Evolutionary conservation across 345 rosid genomes (phyloP).

Genomic region (Adansonia digitata): DNA sequence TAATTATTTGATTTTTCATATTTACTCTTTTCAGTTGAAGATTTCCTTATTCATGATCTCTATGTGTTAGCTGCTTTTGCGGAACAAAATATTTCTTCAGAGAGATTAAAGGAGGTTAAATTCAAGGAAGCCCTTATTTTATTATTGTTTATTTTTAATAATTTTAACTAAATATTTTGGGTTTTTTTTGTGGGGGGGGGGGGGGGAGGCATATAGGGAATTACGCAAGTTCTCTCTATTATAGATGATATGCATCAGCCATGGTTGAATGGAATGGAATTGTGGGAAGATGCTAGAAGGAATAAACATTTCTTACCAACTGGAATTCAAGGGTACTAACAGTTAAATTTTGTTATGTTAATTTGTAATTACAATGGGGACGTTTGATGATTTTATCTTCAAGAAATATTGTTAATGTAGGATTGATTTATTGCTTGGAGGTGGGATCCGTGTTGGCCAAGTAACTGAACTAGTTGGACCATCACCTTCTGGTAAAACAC

Average conservation of each 20-base stretch:
- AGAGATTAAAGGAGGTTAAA: slow-evolving; percentile 37
- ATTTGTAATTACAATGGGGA: not conserved
- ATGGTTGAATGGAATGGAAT: slow-evolving; percentile 50
- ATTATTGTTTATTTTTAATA: not conserved
- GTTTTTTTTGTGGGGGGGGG: not conserved
- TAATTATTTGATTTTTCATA: not conserved
- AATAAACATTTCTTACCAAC: slow-evolving; percentile 40
- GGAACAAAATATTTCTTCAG: slow-evolving; percentile 22
- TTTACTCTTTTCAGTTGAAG: slow-evolving; percentile 31
- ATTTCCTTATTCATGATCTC: slow-evolving; percentile 43
- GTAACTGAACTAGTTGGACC: slow-evolving; percentile 82
- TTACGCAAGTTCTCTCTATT: slow-evolving; percentile 37
- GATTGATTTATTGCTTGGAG: slow-evolving; percentile 59
- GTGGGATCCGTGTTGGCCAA: slow-evolving; percentile 64
- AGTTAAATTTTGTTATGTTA: not conserved
- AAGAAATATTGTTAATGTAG: slow-evolving; percentile 26
- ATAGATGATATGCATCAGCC: slow-evolving; percentile 43
- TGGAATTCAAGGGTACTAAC: slow-evolving; percentile 53
- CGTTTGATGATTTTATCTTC: not conserved
- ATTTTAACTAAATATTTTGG: not conserved
- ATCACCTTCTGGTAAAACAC: slow-evolving; percentile 89
- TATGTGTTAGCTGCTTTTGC: slow-evolving; percentile 33
- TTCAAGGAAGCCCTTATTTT: not conserved
- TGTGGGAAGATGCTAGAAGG: slow-evolving; percentile 40
- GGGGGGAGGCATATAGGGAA: slow-evolving; percentile 29